Evolutionary conservation across 2,329 filamentous ascomycete genomes (phyloP).

Genomic region (Fusarium heterosporum): DNA sequence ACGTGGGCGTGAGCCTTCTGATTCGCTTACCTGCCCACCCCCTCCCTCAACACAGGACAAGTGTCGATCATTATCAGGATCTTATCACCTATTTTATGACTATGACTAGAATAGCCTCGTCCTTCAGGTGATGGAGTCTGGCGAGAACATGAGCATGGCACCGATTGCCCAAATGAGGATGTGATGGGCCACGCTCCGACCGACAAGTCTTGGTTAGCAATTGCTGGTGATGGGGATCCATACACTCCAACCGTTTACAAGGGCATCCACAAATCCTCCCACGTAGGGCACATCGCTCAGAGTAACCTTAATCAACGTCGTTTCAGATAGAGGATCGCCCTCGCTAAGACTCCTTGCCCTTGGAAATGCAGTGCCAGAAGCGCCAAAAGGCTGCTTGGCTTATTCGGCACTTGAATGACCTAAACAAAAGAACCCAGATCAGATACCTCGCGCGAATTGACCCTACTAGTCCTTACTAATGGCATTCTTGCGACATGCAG

Average conservation of each 20-base stretch:
- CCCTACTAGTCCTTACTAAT: conserved; percentile 23
- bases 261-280: conserved; percentile 10
- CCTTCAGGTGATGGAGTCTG: neutral
- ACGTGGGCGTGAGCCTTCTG: conserved; percentile 25
- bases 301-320: conserved; percentile 30
- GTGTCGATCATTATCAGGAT: conserved; percentile 21
- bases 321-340: conserved; percentile 39
- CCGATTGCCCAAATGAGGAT: conserved; percentile 3
- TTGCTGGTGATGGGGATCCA: neutral
- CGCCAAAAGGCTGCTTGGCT: conserved; percentile 3
- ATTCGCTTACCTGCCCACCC: neutral
- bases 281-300: conserved; percentile 20
- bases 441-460: conserved; percentile 7
- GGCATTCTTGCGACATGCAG: conserved; percentile 7
- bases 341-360: conserved; percentile 12
- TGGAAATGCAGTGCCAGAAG: neutral
- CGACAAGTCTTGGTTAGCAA: neutral
- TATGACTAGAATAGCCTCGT: conserved; percentile 2
- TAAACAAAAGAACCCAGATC: neutral
- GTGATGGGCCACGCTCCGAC: neutral
- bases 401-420: conserved; percentile 21
- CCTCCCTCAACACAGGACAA: conserved; percentile 1
- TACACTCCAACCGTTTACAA: neutral
- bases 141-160: neutral
- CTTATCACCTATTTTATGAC: conserved; percentile 4